A percentile compares a stretch with the other conserved stretches of the same genome.
phyloP scores from a whole-genome alignment of 2,329 filamentous ascomycete species.

The Fusarium oxysporum region DNA sequence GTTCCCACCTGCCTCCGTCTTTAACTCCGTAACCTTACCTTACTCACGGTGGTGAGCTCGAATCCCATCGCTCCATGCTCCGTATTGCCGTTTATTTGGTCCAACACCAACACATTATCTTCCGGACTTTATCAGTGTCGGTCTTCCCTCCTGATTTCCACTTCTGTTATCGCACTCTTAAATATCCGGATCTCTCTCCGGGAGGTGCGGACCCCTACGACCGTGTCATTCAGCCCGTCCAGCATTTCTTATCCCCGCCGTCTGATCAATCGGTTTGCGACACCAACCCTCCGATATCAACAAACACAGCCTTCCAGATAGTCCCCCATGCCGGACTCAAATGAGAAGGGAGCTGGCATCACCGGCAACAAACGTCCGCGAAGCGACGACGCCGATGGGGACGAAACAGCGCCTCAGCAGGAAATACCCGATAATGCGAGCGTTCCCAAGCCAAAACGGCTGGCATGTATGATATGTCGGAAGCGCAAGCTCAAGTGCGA shows the following conservation, averaged over 20 bases:
- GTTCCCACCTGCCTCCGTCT: slow-evolving; percentile 31
- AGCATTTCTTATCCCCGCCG: slow-evolving; percentile 25
- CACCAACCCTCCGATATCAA: slow-evolving; percentile 12
- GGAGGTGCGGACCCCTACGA: slow-evolving; percentile 28
- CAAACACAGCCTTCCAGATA: slow-evolving; percentile 9
- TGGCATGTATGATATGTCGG: slow-evolving; percentile 94
- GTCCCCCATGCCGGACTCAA: slow-evolving; percentile 52
- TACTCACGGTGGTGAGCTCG: slow-evolving; percentile 8
- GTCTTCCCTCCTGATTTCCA: not conserved
- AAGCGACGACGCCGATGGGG: slow-evolving; percentile 49
- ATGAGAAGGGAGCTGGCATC: slow-evolving; percentile 52
- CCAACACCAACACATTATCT: slow-evolving; percentile 3
- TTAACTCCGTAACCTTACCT: slow-evolving; percentile 24
- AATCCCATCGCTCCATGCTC: slow-evolving; percentile 26
- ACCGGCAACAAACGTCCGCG: slow-evolving; percentile 46
- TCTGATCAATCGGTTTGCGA: slow-evolving; percentile 24
- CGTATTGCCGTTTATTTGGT: slow-evolving; percentile 20
- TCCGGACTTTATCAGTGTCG: slow-evolving; percentile 1
- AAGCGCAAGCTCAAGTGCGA: slow-evolving; percentile 94
- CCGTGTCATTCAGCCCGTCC: slow-evolving; percentile 5
- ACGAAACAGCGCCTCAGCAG: slow-evolving; percentile 51
- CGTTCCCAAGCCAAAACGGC: slow-evolving; percentile 86
- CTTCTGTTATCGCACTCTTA: not conserved
- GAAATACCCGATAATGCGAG: slow-evolving; percentile 64
- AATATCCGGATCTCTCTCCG: slow-evolving; percentile 1